These are phyloP conservation scores for Davidsoniella neocaledoniae DNA, from an alignment of 2,329 filamentous ascomycete species.

Conservation along the genomic window DNA sequence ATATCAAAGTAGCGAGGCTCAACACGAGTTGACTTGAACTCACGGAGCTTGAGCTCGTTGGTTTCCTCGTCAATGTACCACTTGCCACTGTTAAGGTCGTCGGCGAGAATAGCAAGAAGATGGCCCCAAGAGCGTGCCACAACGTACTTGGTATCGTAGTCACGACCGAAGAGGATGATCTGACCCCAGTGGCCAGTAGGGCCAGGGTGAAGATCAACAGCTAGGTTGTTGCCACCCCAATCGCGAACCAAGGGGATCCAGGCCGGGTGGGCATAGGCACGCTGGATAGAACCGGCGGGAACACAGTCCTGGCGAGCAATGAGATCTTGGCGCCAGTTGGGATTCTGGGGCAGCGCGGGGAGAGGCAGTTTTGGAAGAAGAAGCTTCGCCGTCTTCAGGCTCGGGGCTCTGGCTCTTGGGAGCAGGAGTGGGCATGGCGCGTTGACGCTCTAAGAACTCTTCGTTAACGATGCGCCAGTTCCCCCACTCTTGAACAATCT, in stretches of 20 bases:
- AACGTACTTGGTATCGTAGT: conserved; percentile 98
- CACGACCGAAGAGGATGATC: conserved; percentile 87
- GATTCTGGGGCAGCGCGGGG: conserved; percentile 26
- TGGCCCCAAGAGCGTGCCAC: conserved; percentile 81
- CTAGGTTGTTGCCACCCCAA: conserved; percentile 97
- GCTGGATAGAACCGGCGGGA: conserved; percentile 72
- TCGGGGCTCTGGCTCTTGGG: conserved; percentile 39
- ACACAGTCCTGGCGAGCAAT: conserved; percentile 74
- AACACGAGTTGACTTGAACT: conserved; percentile 77
- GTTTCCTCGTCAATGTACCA: conserved; percentile 87
- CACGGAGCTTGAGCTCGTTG: conserved; percentile 76
- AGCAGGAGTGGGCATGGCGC: conserved; percentile 19
- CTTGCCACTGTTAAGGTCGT: conserved; percentile 79
- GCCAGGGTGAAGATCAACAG: conserved; percentile 80
- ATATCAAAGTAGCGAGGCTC: conserved; percentile 93
- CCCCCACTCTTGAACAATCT: conserved; percentile 94
- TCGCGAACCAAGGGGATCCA: conserved; percentile 96
- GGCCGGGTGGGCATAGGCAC: conserved; percentile 78
- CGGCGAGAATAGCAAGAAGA: conserved; percentile 72
- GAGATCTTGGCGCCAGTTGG: conserved; percentile 68
- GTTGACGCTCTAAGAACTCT: conserved; percentile 55
- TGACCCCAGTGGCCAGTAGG: conserved; percentile 88
- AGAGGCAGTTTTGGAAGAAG: conserved; percentile 42
- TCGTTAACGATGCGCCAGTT: conserved; percentile 92
- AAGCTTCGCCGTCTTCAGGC: conserved; percentile 47